Evolutionary conservation across 1,284 basidiomycete species (phyloP), one percentile per base, ranked within the genome.

Genomic region (Phellopilus nigrolimitatus): DNA sequence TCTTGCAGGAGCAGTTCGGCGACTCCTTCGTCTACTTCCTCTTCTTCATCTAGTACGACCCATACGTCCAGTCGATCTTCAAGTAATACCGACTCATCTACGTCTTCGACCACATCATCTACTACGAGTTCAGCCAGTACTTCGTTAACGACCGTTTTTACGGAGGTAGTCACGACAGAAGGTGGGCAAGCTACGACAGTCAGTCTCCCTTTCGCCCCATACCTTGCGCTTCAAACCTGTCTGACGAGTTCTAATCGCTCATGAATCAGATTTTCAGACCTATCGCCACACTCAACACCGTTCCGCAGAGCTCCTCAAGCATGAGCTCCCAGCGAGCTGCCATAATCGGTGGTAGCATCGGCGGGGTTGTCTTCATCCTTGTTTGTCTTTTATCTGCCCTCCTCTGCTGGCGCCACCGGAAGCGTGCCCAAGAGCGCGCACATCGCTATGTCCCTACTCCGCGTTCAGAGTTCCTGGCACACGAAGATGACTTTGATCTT

Each of bases 291-390:
- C 33, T 52, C 43, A 54, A 57, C 38, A 39, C 41, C 3, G 41
- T 54, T 1, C 31, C 51, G 3, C 21, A 41, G 4, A 40, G 50
- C 30, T n/a, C 28, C 19, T 4, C 8, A 1, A 17, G 55, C 13
- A 47, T 53, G 7, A 54, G 61, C 1, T 44, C 49, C 6, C 33
- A 62, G 3, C 70, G 69, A 40, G 70, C 70, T 0, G 67, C 68
- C 43, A 65, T 77, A 54, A 76, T 80, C 34, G 71, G 69, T 0
- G 78, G 77, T 6, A 63, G 68, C 3, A 68, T 71, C 15, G 77
- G 72, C n/a, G 74, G 66, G 12, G 64, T 68, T 5, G 66, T 34
- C 25, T 48, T 78, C 24, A 61, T 72, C 49, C 53, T 74, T 43
- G 38, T 69, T 13, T 45, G 50, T 31, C 63, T 73, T 31, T 66